These are phyloP conservation scores for Tetrapyrgos nigripes DNA, from an alignment of 1,284 basidiomycete genomes.

Conservation along the genomic window DNA sequence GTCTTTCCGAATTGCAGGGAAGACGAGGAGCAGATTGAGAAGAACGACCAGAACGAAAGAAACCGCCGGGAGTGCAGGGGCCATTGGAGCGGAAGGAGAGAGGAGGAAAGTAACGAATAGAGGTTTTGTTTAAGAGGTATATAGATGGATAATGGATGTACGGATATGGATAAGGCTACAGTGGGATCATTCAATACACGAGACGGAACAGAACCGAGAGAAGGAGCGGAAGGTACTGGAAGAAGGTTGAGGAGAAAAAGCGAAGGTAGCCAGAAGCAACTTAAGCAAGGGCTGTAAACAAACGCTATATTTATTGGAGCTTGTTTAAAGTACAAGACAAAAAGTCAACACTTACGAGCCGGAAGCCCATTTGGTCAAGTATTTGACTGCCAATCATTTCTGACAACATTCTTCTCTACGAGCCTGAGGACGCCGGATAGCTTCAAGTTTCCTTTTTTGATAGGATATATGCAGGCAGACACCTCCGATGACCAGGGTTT, in stretches of 20 bases:
- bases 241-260: not conserved
- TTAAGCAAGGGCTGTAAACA: not conserved
- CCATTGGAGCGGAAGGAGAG: constrained; percentile 17
- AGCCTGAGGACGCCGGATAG: too few species aligned
- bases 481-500: too few species aligned
- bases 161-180: not conserved
- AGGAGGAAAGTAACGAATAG: not conserved
- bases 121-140: not conserved
- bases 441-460: not conserved
- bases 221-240: not conserved
- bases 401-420: not conserved
- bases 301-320: not conserved
- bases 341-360: not conserved
- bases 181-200: not conserved
- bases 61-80: constrained; percentile 21
- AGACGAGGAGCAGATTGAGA: constrained; percentile 13
- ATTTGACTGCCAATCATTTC: not conserved
- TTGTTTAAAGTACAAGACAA: not conserved
- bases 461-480: too few species aligned
- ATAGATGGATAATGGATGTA: not conserved
- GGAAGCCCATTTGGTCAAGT: not conserved
- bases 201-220: not conserved
- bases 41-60: constrained; percentile 19
- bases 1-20: constrained; percentile 12
- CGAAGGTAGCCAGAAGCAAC: not conserved